These are phyloP conservation scores for Yamadazyma ubonensis DNA, from an alignment of 805 yeast species.

Conservation along the genomic window DNA sequence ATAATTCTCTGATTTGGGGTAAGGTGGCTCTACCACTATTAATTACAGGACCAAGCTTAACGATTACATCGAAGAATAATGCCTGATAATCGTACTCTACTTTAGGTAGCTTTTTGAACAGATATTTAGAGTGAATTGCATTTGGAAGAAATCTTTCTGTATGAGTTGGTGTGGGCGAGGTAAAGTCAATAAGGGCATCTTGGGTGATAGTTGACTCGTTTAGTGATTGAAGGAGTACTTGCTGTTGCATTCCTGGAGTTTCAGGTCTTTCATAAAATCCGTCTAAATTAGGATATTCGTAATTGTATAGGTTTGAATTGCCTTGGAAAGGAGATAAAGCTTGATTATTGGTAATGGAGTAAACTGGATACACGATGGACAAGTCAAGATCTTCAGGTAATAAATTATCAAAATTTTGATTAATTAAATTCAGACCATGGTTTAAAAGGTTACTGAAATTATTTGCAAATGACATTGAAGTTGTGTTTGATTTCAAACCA, in stretches of 20 bases:
- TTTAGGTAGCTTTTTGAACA: constrained; percentile 11
- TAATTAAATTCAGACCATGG: constrained; percentile 16
- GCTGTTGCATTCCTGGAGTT: constrained; percentile 10
- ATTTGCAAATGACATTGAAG: neutral
- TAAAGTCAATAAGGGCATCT: constrained; percentile 12
- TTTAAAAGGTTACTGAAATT: constrained; percentile 16
- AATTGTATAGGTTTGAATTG: neutral
- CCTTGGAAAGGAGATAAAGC: constrained; percentile 14
- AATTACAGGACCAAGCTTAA: constrained; percentile 13
- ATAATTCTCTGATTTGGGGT: constrained; percentile 28
- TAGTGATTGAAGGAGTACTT: constrained; percentile 12
- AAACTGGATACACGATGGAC: constrained; percentile 40
- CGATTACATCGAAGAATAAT: constrained; percentile 13
- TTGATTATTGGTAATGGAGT: constrained; percentile 22
- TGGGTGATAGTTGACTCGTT: constrained; percentile 11
- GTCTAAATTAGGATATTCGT: constrained; percentile 6
- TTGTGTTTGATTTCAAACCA: constrained; percentile 12
- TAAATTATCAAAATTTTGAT: constrained; percentile 35
- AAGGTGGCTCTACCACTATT: constrained; percentile 26
- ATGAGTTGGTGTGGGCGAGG: constrained; percentile 11
- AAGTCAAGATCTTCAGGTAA: constrained; percentile 22
- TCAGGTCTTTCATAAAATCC: neutral
- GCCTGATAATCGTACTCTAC: constrained; percentile 12
- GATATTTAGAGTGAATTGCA: constrained; percentile 9
- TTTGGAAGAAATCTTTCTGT: constrained; percentile 12